Conservation (phyloP, 1,284 basidiomycete genomes). For the Puccinia hordei region DNA sequence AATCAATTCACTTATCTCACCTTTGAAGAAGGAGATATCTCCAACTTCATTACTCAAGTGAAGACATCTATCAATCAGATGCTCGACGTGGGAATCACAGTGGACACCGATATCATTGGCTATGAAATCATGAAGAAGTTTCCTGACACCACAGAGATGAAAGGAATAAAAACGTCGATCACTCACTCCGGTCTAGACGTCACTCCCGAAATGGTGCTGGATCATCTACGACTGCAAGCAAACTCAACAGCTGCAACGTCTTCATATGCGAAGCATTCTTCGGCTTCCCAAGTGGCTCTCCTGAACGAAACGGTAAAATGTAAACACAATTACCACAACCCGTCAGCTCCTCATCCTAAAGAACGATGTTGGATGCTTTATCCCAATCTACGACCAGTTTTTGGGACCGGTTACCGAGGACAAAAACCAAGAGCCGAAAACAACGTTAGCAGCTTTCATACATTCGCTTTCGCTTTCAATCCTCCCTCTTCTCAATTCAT, state of each 20-base stretch:
- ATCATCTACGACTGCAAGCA: not conserved
- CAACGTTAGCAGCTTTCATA: constrained; percentile 7
- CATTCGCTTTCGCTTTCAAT: no score
- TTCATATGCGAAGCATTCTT: not conserved
- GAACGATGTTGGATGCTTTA: not conserved
- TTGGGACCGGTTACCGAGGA: not conserved
- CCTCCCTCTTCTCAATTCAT: not conserved
- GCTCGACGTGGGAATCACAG: not conserved
- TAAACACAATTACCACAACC: not conserved
- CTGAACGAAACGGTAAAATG: not conserved
- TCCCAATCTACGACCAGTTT: not conserved
- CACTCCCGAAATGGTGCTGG: no score
- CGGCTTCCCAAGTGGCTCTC: not conserved
- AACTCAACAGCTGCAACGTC: no score
- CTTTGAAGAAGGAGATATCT: not conserved
- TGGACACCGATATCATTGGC: not conserved
- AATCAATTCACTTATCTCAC: not conserved
- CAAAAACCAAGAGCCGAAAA: not conserved
- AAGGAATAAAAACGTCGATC: not conserved
- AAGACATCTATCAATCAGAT: not conserved
- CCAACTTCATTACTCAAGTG: not conserved
- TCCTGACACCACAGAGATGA: not conserved
- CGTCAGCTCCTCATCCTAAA: not conserved
- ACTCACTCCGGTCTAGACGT: no score
- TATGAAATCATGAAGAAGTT: not conserved